These are phyloP conservation scores for Geotrichum europaeum DNA, from an alignment of 1,139 yeast species.

Conservation along the genomic window DNA sequence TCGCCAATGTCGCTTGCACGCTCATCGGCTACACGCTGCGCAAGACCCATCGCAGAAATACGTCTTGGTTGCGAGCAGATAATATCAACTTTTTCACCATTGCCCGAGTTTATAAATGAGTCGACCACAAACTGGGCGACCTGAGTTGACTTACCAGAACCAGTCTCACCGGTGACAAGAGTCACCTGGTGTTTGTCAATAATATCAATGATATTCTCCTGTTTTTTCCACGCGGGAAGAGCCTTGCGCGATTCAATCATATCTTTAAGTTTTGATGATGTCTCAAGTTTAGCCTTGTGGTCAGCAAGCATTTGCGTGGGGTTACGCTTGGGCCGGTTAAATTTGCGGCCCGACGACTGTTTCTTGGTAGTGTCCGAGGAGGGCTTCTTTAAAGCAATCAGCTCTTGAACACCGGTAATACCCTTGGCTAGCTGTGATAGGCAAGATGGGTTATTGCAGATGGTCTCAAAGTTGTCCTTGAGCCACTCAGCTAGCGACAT, in stretches of 20 bases:
- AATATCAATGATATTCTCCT: constrained; percentile 47
- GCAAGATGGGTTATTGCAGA: constrained; percentile 71
- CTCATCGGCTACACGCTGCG: constrained; percentile 87
- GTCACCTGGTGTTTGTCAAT: constrained; percentile 59
- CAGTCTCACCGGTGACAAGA: constrained; percentile 91
- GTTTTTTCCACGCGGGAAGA: constrained; percentile 82
- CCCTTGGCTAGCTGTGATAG: constrained; percentile 41
- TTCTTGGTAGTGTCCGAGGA: neutral
- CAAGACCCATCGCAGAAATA: constrained; percentile 90
- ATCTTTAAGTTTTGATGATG: constrained; percentile 4
- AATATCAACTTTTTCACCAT: constrained; percentile 49
- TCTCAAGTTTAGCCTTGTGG: constrained; percentile 1
- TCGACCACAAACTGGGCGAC: constrained; percentile 86
- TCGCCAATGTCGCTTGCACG: constrained; percentile 61
- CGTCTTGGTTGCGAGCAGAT: constrained; percentile 94
- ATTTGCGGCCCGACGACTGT: constrained; percentile 1
- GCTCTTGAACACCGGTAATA: constrained; percentile 32
- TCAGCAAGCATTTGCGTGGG: constrained; percentile 1
- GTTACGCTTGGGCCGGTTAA: constrained; percentile 6
- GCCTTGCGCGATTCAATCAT: constrained; percentile 45
- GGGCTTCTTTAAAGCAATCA: neutral
- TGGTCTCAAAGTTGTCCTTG: constrained; percentile 50
- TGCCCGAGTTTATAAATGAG: constrained; percentile 36
- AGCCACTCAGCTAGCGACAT: constrained; percentile 69
- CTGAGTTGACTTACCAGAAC: constrained; percentile 93